Evolutionary conservation across 2,329 filamentous ascomycete species (phyloP).

Genomic region (Talaromyces sp.): DNA sequence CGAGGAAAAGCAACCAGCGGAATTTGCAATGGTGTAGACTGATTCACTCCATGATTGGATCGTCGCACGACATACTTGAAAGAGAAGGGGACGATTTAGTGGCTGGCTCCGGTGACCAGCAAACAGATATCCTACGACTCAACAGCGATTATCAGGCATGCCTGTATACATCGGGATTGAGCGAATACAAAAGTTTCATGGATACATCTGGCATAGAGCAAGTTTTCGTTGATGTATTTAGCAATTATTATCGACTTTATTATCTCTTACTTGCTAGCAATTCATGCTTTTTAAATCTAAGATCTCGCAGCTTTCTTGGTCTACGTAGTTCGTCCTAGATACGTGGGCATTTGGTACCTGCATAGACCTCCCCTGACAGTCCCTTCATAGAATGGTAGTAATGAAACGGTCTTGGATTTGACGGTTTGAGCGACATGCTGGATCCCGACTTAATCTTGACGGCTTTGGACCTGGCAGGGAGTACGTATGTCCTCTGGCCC

Average conservation of each 20-base stretch:
- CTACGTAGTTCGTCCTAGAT: too few relatives aligned
- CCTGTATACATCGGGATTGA: not conserved
- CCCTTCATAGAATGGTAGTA: too few relatives aligned
- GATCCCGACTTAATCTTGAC: not conserved
- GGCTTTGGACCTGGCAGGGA: not conserved
- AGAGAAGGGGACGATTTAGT: not conserved
- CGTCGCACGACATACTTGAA: not conserved
- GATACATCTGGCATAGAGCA: slow-evolving; percentile 5
- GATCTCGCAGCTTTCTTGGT: too few relatives aligned
- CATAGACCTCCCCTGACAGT: too few relatives aligned
- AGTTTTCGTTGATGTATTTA: slow-evolving; percentile 7
- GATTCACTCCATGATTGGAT: not conserved
- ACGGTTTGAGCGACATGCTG: not conserved
- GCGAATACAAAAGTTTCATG: not conserved
- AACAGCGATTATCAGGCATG: not conserved
- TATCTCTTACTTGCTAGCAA: not conserved
- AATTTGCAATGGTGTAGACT: not conserved
- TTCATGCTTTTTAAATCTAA: not conserved
- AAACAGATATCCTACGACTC: not conserved
- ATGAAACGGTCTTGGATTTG: not conserved
- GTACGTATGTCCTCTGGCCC: not conserved
- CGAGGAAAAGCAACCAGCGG: not conserved
- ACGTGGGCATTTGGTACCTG: too few relatives aligned
- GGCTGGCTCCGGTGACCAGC: slow-evolving; percentile 22
- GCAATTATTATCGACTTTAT: not conserved